These are phyloP conservation scores for Ambrosia hybrid DNA, from an alignment of 140 eudicot species.

Conservation along the genomic window DNA sequence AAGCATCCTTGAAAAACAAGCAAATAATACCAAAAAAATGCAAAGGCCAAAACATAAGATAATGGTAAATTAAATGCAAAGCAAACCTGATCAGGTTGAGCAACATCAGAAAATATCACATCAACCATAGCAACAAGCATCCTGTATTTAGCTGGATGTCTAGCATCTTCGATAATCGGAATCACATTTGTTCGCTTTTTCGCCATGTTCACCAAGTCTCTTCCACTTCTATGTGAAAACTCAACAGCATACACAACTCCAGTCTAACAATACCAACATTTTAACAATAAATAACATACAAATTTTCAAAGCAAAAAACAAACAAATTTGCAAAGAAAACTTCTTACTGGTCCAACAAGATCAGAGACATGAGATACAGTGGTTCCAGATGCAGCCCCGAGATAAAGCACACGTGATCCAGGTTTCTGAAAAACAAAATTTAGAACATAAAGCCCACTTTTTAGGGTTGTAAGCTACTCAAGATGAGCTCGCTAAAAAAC, in stretches of 20 bases:
- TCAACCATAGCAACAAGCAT: conserved; percentile 98
- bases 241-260: conserved; percentile 93
- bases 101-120: conserved; percentile 96
- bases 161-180: conserved; percentile 96
- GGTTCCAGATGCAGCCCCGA: conserved; percentile 97
- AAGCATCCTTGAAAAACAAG: too few species aligned
- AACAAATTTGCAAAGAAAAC: neutral
- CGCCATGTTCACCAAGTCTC: conserved; percentile 93
- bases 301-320: neutral
- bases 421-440: conserved; percentile 53
- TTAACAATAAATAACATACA: too few species aligned
- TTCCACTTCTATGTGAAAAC: conserved; percentile 81
- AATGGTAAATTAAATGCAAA: neutral
- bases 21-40: too few species aligned
- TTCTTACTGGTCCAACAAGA: conserved; percentile 84
- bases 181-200: conserved; percentile 91
- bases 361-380: conserved; percentile 93
- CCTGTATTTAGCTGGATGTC: conserved; percentile 94
- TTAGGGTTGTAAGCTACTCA: too few species aligned
- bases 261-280: conserved; percentile 19
- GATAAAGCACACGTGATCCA: conserved; percentile 76
- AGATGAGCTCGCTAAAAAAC: too few species aligned
- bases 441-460: too few species aligned
- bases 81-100: conserved; percentile 93
- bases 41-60: too few species aligned